These are phyloP conservation scores for Krasilnikovozyma curviuscula DNA, from an alignment of 768 basidiomycete genomes.

Conservation along the genomic window DNA sequence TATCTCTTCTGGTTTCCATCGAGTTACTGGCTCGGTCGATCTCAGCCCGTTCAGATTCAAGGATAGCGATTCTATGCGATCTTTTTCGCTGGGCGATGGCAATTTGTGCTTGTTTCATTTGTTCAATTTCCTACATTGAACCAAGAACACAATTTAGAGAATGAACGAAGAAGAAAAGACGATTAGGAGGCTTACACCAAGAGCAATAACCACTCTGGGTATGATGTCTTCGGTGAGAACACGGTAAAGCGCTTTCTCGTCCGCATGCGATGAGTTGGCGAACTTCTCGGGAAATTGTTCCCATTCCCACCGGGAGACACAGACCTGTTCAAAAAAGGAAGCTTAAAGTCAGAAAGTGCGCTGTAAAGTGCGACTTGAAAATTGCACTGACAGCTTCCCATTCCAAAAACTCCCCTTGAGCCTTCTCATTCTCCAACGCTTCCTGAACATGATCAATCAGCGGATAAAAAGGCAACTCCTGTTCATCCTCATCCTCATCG, in stretches of 20 bases:
- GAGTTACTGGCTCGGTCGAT: neutral
- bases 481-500: neutral
- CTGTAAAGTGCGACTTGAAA: neutral
- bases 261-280: conserved; percentile 51
- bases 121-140: conserved; percentile 11
- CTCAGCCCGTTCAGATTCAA: conserved; percentile 44
- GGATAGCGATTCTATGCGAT: conserved; percentile 66
- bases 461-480: neutral
- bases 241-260: conserved; percentile 61
- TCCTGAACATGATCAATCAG: neutral
- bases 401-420: conserved; percentile 38
- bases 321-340: conserved; percentile 38
- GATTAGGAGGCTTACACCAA: neutral
- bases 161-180: conserved; percentile 26
- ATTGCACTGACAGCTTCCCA: conserved; percentile 59
- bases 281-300: conserved; percentile 57
- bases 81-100: conserved; percentile 71
- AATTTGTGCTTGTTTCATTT: conserved; percentile 45
- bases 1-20: conserved; percentile 5
- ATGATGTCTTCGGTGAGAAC: conserved; percentile 45
- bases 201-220: neutral
- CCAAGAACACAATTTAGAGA: neutral
- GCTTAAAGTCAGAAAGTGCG: neutral
- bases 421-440: neutral
- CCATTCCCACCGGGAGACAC: conserved; percentile 68